phyloP scores from a whole-genome alignment of 345 rosid species.

The Corymbia maculata region DNA sequence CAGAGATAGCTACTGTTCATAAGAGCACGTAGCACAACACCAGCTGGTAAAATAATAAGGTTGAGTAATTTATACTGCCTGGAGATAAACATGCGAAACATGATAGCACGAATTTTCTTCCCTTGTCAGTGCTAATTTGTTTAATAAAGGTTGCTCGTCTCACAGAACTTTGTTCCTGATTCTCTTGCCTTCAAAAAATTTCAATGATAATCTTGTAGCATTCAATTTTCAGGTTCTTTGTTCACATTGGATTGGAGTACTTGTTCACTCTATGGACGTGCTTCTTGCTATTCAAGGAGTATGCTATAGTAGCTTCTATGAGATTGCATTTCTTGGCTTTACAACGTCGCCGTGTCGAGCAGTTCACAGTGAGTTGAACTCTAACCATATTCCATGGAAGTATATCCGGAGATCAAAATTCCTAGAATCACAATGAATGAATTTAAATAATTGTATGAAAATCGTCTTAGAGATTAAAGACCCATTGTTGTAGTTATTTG shows the following conservation, averaged over 20 bases:
- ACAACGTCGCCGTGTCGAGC: conserved; percentile 69
- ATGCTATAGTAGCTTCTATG: conserved; percentile 62
- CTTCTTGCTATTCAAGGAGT: conserved; percentile 85
- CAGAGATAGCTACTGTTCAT: neutral
- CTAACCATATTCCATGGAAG: neutral
- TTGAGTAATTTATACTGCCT: neutral
- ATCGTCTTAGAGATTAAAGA: neutral
- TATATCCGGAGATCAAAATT: neutral
- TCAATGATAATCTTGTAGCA: neutral
- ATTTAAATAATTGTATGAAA: neutral
- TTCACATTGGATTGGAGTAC: conserved; percentile 83
- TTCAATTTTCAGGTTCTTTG: conserved; percentile 63
- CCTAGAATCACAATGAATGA: neutral
- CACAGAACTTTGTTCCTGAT: neutral
- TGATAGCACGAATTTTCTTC: neutral
- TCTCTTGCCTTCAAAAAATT: neutral
- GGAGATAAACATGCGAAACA: neutral
- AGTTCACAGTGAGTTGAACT: conserved; percentile 75
- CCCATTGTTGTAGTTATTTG: neutral
- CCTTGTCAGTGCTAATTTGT: neutral
- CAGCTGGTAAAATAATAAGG: neutral
- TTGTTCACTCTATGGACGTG: conserved; percentile 76
- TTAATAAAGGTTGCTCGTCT: neutral
- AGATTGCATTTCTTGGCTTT: conserved; percentile 82
- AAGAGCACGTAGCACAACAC: neutral